Percentiles rank a stretch among this genome's conserved stretches.
phyloP scores from a whole-genome alignment of 257 asterid genomes.

The Striga asiatica region DNA sequence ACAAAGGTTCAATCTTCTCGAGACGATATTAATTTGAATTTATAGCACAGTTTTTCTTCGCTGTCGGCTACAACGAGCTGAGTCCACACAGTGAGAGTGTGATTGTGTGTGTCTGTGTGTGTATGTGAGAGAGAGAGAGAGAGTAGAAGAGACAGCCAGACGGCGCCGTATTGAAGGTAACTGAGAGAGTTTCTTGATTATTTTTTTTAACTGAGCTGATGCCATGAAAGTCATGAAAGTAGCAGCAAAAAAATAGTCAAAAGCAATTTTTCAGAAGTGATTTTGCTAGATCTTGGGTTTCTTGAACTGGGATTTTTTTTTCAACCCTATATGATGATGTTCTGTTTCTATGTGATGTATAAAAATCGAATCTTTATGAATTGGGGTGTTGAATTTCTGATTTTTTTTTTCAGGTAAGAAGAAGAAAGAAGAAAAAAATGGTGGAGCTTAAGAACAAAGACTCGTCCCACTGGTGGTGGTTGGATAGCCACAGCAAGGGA shows the following conservation, averaged over 20 bases:
- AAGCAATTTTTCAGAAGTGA: too few species aligned
- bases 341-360: too few species aligned
- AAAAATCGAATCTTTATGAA: background rate
- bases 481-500: slow-evolving; percentile 43
- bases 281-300: too few species aligned
- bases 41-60: slow-evolving; percentile 3
- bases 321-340: too few species aligned
- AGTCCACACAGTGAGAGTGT: background rate
- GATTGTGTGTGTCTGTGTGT: too few species aligned
- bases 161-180: slow-evolving; percentile 12
- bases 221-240: background rate
- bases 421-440: slow-evolving; percentile 32
- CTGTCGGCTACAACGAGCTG: background rate
- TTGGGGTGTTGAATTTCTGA: background rate
- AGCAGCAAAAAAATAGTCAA: too few species aligned
- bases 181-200: background rate
- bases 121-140: slow-evolving; percentile 14
- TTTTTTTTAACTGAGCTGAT: background rate
- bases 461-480: slow-evolving; percentile 79
- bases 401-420: background rate
- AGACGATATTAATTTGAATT: slow-evolving; percentile 22
- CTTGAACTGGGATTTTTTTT: too few species aligned
- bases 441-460: slow-evolving; percentile 30
- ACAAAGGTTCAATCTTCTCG: background rate
- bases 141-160: slow-evolving; percentile 2